phyloP scores from a whole-genome alignment of 768 basidiomycete genomes.

The Ephemerocybe angulata region DNA sequence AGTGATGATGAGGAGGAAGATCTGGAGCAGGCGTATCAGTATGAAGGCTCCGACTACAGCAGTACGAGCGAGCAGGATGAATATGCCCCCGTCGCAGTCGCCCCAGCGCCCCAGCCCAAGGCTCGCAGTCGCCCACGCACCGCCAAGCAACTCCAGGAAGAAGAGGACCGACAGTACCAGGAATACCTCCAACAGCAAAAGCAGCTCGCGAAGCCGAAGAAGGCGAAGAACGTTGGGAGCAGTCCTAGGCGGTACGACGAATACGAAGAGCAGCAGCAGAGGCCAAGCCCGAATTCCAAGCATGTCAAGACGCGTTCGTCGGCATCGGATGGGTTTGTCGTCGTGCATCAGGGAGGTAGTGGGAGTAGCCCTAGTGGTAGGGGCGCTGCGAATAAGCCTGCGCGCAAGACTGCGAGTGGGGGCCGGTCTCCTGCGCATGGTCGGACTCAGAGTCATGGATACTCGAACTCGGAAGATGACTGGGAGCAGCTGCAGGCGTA shows the following conservation, averaged over 20 bases:
- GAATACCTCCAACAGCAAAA: background rate
- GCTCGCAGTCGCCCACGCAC: too few relatives aligned
- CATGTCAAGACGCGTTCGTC: background rate
- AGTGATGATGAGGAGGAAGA: slow-evolving; percentile 21
- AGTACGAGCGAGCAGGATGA: background rate
- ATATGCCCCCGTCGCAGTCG: too few relatives aligned
- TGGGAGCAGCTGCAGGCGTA: slow-evolving; percentile 1
- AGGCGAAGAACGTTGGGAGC: background rate
- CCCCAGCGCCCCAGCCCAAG: background rate
- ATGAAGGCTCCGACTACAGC: slow-evolving; percentile 7
- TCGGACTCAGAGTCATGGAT: background rate
- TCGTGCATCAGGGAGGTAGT: background rate
- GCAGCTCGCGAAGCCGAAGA: background rate
- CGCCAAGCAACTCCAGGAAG: background rate
- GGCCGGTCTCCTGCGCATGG: background rate
- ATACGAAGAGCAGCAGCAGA: background rate
- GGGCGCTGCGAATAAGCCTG: too few relatives aligned
- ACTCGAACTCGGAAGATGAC: slow-evolving; percentile 1
- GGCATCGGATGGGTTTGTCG: background rate
- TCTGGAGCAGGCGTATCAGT: slow-evolving; percentile 8
- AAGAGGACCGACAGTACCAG: background rate
- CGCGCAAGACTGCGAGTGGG: background rate
- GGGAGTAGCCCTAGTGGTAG: background rate
- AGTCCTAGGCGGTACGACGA: background rate
- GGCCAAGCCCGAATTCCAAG: background rate